Base-by-base conservation (phyloP, 2,329 filamentous ascomycete species). In the Talaromyces rugulosus region DNA sequence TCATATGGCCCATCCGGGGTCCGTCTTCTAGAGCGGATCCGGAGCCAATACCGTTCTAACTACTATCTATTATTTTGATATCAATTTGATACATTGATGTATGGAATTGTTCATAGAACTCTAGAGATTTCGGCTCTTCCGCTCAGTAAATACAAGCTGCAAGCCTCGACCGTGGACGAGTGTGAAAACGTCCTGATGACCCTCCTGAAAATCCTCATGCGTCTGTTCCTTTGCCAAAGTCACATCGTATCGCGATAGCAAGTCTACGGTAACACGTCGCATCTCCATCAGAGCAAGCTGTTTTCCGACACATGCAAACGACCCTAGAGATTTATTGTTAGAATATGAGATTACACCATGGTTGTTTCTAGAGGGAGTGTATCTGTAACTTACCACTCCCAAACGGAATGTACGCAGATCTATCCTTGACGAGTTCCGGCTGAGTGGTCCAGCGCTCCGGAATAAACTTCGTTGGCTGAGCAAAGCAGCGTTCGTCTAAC, bases 231-330 rank as follows among this genome's bases (percentile, higher is more conserved):
- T 62, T n/a, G 61, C 56, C 27, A 62, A 50, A 23, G 42, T 16
- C 30, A 62, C 30, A 27, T 62, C 44, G 18, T 62, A 62, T 56
- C 57, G 61, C 18, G 56, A 62, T 6, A 62, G 28, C 7, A 62
- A 34, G 1, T 59, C 56, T 27, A 55, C 33, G 8, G 61, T 62
- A 8, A 62, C 47, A 42, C 61, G 52, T 42, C 57, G 33, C 11
- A 62, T 62, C 23, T 62, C 61, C 61, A 62, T 62, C 8, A 59
- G 28, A 23, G 56, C 61, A 9, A 62, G 52, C 23, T 56, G 61
- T 44, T 59, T 62, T 34, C 61, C 61, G 11, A 57, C 61, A 18
- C 61, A 62, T 56, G 51, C 31, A 30, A 52, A 59, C 1, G 61
- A 14, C 8, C 61, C 61, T 62, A 28, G 40, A 53, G 16, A 53